Base-by-base conservation (phyloP, 768 basidiomycete genomes). In the Mycena indigotica region DNA sequence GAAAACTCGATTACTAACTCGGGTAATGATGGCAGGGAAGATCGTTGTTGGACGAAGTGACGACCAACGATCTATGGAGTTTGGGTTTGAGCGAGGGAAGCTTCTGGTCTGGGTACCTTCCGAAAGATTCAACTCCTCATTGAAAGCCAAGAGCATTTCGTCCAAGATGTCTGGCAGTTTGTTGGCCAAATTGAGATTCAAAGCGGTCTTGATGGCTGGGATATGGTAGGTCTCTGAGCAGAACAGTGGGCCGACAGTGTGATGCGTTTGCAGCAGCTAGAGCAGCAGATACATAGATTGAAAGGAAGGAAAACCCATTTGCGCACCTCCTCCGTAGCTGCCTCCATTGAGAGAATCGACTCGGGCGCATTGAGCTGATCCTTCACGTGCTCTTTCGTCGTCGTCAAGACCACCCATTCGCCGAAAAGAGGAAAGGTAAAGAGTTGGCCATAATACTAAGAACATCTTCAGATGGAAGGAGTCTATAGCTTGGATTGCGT, bases 1-100 rank as follows among this genome's bases (percentile, higher is more conserved):
- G 48, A 77, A 78, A 35, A 77, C 56, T 24, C 78, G 76, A 53
- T 76, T 79, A 49, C 72, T 76, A 55, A 64, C 67, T 60, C 75
- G 73, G 63, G 70, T 71, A 52, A 70, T 70, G 53, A 72, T 70
- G 30, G 66, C 62, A 58, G 72, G 67, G 41, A 69, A 64, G 54
- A 67, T 65, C 57, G 65, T 58, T 51, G 64, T 66, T 32, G 68
- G 67, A 35, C 63, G 58, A 12, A 77, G 50, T 41, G 62, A 61
- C 15, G 58, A 53, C 74, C 74, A 75, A 23, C 61, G 51, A 28
- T 41, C 68, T 32, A 38, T 38, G 35, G 35, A 10, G n/a, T n/a
- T 38, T 38, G 35, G 10, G 35, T 38, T 38, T 38, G 12, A n/a
- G 35, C 12, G 35, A 38, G n/a, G 35, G n/a, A n/a, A 38, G n/a